A percentile compares a stretch with the other conserved stretches of the same genome.
Conservation (phyloP, 2,329 filamentous ascomycete species). For the Zelopaecilomyces penicillatus region DNA sequence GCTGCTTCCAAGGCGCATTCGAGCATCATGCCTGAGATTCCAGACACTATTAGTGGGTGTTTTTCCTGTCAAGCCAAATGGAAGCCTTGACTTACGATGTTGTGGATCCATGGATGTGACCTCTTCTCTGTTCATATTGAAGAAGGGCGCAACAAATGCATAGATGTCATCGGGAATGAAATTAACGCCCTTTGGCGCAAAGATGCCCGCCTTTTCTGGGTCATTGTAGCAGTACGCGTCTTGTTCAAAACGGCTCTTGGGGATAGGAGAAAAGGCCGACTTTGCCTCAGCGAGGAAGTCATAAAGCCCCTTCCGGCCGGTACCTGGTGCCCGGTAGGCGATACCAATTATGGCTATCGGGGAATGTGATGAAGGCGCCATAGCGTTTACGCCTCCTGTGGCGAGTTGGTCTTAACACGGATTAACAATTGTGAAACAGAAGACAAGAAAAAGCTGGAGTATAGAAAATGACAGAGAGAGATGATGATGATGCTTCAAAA, state of each 20-base stretch:
- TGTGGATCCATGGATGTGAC: constrained; percentile 20
- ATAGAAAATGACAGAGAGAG: too few relatives aligned
- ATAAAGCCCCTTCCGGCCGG: constrained; percentile 9
- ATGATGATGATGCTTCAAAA: too few relatives aligned
- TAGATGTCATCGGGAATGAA: constrained; percentile 16
- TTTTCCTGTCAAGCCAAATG: not conserved
- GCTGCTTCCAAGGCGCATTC: constrained; percentile 15
- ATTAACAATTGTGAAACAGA: too few relatives aligned
- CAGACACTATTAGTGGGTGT: not conserved
- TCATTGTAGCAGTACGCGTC: constrained; percentile 26
- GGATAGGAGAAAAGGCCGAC: constrained; percentile 28
- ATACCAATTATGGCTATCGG: constrained; percentile 7
- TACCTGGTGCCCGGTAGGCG: constrained; percentile 8
- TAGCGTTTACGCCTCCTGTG: too few relatives aligned
- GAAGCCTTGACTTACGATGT: constrained; percentile 5
- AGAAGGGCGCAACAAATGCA: constrained; percentile 16
- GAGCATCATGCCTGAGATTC: constrained; percentile 9
- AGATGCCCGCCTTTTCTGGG: constrained; percentile 6
- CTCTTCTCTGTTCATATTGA: constrained; percentile 14
- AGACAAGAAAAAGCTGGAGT: too few relatives aligned
- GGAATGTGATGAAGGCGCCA: too few relatives aligned
- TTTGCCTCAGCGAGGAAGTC: constrained; percentile 13
- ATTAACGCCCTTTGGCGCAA: constrained; percentile 11
- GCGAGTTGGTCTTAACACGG: too few relatives aligned
- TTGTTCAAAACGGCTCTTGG: constrained; percentile 36